Percentiles rank a stretch among this genome's conserved stretches.
Evolutionary conservation across 176 grass and related monocot genomes (phyloP).

Genomic region (Thinopyrum elongatum): DNA sequence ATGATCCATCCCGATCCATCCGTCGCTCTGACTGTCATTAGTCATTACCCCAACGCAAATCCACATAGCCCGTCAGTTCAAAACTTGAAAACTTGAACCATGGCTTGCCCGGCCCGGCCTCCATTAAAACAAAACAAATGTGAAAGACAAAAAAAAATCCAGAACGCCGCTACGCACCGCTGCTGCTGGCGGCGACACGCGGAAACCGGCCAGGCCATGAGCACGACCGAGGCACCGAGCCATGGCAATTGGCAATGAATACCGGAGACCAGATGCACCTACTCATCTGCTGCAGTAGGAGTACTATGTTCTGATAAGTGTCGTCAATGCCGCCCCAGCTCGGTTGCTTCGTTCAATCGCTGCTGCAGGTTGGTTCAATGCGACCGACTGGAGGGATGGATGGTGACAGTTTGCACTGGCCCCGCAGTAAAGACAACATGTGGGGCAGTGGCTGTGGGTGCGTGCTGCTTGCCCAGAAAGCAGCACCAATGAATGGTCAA

Average conservation of each 20-base stretch:
- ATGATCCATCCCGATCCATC: background rate
- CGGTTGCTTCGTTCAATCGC: background rate
- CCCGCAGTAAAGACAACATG: background rate
- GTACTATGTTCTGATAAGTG: background rate
- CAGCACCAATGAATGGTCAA: constrained; percentile 8
- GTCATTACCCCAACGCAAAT: background rate
- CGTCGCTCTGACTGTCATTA: background rate
- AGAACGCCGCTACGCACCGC: background rate
- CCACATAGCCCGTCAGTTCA: background rate
- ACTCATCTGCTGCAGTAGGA: no score
- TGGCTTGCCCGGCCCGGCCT: background rate
- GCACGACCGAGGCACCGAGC: background rate
- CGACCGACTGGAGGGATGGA: background rate
- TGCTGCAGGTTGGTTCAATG: background rate
- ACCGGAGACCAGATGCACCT: no score
- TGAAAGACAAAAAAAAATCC: background rate
- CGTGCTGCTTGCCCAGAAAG: background rate
- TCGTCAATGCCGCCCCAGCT: background rate
- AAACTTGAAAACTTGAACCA: background rate
- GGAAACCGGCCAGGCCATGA: background rate
- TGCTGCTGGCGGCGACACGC: background rate
- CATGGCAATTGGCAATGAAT: no score
- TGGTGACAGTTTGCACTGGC: background rate
- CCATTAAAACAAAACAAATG: background rate
- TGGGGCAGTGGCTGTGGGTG: no score